phyloP scores from a whole-genome alignment of 2,329 filamentous ascomycete species.

The Capronia epimyces region DNA sequence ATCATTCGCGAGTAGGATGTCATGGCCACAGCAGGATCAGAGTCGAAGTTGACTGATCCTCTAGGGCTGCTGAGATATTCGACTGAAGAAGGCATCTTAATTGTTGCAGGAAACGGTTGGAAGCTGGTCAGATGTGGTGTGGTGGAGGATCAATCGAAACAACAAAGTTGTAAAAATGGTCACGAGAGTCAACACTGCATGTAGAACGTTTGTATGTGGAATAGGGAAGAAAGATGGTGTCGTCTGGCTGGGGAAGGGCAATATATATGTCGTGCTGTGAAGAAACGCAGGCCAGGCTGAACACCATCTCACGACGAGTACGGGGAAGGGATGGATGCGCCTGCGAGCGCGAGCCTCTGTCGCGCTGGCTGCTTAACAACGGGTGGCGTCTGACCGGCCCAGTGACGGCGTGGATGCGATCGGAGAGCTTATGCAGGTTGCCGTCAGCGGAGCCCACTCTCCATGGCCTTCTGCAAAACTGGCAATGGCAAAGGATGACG shows the following conservation, averaged over 20 bases:
- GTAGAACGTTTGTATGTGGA: neutral
- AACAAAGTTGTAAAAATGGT: neutral
- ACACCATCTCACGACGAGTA: neutral
- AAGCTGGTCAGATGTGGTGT: too few species aligned
- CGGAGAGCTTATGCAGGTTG: constrained; percentile 13
- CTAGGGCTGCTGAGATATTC: constrained; percentile 24
- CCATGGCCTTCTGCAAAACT: constrained; percentile 3
- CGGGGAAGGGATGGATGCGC: neutral
- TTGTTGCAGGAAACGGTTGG: neutral
- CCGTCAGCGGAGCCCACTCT: constrained; percentile 12
- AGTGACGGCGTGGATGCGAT: constrained; percentile 2
- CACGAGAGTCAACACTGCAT: neutral
- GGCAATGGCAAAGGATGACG: constrained; percentile 10
- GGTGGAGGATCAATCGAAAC: neutral
- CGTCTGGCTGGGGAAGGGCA: neutral
- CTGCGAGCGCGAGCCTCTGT: neutral
- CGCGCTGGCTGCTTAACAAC: neutral
- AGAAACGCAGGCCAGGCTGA: constrained; percentile 7
- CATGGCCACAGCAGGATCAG: constrained; percentile 27
- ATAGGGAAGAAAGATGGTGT: neutral
- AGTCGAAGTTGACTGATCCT: constrained; percentile 21
- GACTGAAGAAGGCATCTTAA: constrained; percentile 25
- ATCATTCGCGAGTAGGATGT: constrained; percentile 54
- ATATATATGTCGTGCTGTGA: constrained; percentile 6
- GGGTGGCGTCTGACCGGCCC: neutral